These are phyloP conservation scores for Coemansia asiatica DNA, from an alignment of 192 early-diverging fungal species.

Conservation along the genomic window DNA sequence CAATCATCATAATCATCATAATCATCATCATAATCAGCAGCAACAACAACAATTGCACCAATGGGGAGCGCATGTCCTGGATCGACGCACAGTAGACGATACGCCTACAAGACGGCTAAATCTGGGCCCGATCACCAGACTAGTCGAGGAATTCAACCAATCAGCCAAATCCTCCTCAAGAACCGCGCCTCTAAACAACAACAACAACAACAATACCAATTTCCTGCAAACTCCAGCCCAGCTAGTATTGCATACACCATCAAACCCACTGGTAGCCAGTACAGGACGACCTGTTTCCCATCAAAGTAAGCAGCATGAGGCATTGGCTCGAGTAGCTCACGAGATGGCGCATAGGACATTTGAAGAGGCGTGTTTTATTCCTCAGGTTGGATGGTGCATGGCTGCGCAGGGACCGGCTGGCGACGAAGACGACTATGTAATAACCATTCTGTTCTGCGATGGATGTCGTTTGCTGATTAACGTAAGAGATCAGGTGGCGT, in stretches of 20 bases:
- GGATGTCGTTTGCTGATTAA: slow-evolving; percentile 48
- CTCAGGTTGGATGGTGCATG: slow-evolving; percentile 54
- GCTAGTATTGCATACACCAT: slow-evolving; percentile 20
- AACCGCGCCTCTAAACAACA: not conserved
- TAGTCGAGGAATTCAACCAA: slow-evolving; percentile 40
- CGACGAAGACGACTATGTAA: slow-evolving; percentile 20
- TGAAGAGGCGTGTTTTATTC: slow-evolving; percentile 38
- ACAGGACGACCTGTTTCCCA: not conserved
- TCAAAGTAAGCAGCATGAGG: not conserved
- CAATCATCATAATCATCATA: no score
- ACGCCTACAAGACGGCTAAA: slow-evolving; percentile 36
- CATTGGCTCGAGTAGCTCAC: slow-evolving; percentile 10
- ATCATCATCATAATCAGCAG: not conserved
- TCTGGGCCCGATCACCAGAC: slow-evolving; percentile 37
- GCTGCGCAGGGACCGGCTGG: slow-evolving; percentile 12
- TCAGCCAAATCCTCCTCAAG: not conserved
- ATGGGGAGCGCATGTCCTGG: slow-evolving; percentile 32
- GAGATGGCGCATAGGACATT: slow-evolving; percentile 1
- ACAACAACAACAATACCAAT: slow-evolving; percentile 9
- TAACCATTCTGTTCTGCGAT: slow-evolving; percentile 46
- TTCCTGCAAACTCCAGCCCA: slow-evolving; percentile 7
- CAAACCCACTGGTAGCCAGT: not conserved
- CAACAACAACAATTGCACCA: not conserved
- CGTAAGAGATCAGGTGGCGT: slow-evolving; percentile 19
- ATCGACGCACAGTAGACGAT: slow-evolving; percentile 37